A percentile compares a stretch with the other conserved stretches of the same genome.
phyloP scores from a whole-genome alignment of 805 yeast species.

The Diddensiella transvaalensis region DNA sequence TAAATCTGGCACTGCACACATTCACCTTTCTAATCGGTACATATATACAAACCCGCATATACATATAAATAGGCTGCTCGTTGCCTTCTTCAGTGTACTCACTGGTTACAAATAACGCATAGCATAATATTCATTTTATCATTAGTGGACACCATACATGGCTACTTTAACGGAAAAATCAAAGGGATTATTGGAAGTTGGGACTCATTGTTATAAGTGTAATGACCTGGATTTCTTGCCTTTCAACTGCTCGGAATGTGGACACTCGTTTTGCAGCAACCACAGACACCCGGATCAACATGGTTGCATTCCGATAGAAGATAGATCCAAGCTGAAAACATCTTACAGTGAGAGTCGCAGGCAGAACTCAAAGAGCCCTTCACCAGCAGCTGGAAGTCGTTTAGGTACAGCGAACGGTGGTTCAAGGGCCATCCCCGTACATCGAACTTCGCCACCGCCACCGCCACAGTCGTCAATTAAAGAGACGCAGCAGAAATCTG shows the following conservation, averaged over 20 bases:
- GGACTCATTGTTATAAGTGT: constrained; percentile 39
- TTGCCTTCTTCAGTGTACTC: too few relatives aligned
- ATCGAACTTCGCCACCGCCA: background rate
- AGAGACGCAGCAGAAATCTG: constrained; percentile 2
- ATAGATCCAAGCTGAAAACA: background rate
- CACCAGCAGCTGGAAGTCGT: background rate
- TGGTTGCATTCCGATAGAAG: constrained; percentile 28
- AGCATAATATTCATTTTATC: too few relatives aligned
- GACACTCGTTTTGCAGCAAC: constrained; percentile 34
- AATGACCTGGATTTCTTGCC: constrained; percentile 42
- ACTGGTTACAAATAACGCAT: too few relatives aligned
- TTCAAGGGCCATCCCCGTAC: background rate
- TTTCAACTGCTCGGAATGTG: constrained; percentile 38
- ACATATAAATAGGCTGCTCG: too few relatives aligned
- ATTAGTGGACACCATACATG: too few relatives aligned
- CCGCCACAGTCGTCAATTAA: background rate
- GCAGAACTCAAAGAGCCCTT: background rate
- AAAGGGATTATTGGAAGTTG: constrained; percentile 34
- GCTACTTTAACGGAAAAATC: constrained; percentile 18
- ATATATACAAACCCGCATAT: too few relatives aligned
- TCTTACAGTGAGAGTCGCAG: background rate
- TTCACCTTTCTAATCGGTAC: too few relatives aligned
- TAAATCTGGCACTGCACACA: background rate
- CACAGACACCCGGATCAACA: constrained; percentile 36
- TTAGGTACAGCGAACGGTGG: background rate